These are phyloP conservation scores for Cyclotella atomus DNA, from an alignment of 108 stramenopile species.

Conservation along the genomic window DNA sequence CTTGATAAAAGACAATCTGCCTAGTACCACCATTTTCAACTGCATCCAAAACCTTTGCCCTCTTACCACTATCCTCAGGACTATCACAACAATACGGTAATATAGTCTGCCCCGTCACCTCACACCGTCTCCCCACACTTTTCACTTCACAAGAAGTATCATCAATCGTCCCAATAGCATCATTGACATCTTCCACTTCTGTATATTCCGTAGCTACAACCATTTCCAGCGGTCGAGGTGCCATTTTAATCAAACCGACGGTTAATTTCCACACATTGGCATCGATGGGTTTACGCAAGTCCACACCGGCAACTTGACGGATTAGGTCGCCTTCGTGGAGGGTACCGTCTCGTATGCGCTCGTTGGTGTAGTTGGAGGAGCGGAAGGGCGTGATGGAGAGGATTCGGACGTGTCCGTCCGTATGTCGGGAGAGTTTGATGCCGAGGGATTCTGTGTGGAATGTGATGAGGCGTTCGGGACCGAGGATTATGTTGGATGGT, in stretches of 20 bases:
- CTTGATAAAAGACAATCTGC: slow-evolving; percentile 15
- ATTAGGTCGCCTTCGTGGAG: slow-evolving; percentile 33
- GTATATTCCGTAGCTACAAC: slow-evolving; percentile 23
- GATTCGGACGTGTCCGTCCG: slow-evolving; percentile 41
- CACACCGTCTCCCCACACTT: neutral
- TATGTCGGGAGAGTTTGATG: slow-evolving; percentile 37
- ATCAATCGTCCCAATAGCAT: neutral
- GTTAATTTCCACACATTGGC: slow-evolving; percentile 37
- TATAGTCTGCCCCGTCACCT: slow-evolving; percentile 2
- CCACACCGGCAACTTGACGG: slow-evolving; percentile 33
- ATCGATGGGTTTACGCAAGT: slow-evolving; percentile 46
- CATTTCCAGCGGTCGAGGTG: slow-evolving; percentile 36
- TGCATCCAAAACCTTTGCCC: no score
- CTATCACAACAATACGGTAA: neutral
- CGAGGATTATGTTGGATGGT: slow-evolving; percentile 12
- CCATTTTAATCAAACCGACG: slow-evolving; percentile 46
- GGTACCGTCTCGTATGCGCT: slow-evolving; percentile 19
- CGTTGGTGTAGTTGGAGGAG: slow-evolving; percentile 1
- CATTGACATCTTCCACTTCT: neutral
- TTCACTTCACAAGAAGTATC: neutral
- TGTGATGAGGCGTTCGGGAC: slow-evolving; percentile 25
- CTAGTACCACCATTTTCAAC: no score
- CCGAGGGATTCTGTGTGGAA: slow-evolving; percentile 38
- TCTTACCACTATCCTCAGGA: neutral
- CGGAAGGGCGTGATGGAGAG: slow-evolving; percentile 29